These are phyloP conservation scores for Microdochium paspali DNA, from an alignment of 2,329 filamentous ascomycete species.

Conservation along the genomic window DNA sequence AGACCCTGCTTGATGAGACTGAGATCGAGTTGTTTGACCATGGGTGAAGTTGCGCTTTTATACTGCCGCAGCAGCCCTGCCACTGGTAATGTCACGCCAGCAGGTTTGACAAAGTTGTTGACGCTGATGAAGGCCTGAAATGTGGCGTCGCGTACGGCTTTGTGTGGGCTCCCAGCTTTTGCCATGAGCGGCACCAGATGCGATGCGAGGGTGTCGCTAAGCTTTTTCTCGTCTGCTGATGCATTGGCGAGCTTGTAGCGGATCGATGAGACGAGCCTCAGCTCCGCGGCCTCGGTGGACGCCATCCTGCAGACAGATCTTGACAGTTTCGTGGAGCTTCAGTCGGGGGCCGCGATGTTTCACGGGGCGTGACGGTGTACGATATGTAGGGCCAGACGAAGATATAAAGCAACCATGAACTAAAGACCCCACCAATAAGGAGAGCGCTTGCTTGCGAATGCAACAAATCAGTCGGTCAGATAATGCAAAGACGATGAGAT, in stretches of 20 bases:
- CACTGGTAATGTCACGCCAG: conserved; percentile 70
- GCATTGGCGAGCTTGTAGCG: conserved; percentile 20
- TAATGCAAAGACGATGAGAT: too few species aligned
- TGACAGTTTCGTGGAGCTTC: not conserved
- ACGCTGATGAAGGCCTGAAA: conserved; percentile 41
- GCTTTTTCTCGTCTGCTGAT: conserved; percentile 74
- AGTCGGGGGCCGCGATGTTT: too few species aligned
- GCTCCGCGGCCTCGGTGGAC: conserved; percentile 15
- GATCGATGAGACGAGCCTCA: conserved; percentile 21
- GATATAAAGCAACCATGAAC: too few species aligned
- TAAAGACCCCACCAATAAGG: too few species aligned
- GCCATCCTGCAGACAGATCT: conserved; percentile 11
- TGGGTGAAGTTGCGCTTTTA: conserved; percentile 62
- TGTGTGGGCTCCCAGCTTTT: conserved; percentile 75
- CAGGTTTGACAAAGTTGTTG: conserved; percentile 43
- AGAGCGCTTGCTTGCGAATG: too few species aligned
- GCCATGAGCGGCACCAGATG: conserved; percentile 77
- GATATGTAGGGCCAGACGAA: too few species aligned
- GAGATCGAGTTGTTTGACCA: conserved; percentile 83
- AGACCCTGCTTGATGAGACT: conserved; percentile 80
- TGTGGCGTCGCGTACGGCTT: conserved; percentile 56
- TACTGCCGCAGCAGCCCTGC: conserved; percentile 81
- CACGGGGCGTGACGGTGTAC: too few species aligned
- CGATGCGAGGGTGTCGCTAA: conserved; percentile 66
- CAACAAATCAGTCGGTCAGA: too few species aligned